Percentiles rank a stretch among this genome's conserved stretches.
Conservation (phyloP, 257 asterid genomes). For the Primulina eburnea region DNA sequence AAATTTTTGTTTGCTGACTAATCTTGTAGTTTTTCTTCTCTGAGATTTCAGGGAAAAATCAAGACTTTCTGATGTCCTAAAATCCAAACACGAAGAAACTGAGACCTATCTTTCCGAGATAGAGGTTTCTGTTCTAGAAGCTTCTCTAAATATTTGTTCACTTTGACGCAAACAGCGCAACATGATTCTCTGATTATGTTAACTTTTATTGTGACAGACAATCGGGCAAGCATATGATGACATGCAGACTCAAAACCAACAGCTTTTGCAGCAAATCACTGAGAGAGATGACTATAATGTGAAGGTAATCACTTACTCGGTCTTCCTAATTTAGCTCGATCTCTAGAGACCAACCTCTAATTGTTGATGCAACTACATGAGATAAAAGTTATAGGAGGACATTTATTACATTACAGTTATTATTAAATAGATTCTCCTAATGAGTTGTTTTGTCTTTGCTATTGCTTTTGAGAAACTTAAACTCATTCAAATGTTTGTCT, state of each 20-base stretch:
- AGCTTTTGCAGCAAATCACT: conserved; percentile 88
- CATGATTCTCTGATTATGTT: conserved; percentile 16
- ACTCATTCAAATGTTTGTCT: not conserved
- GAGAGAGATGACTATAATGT: conserved; percentile 95
- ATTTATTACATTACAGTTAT: not conserved
- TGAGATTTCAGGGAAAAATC: conserved; percentile 65
- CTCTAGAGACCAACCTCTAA: no score
- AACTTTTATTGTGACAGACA: conserved; percentile 53
- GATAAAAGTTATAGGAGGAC: not conserved
- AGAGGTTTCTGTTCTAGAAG: conserved; percentile 52
- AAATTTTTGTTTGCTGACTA: conserved; percentile 5
- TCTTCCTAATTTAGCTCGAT: no score
- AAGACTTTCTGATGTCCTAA: conserved; percentile 59
- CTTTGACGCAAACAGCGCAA: conserved; percentile 13
- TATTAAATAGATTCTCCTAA: not conserved
- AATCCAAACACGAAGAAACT: conserved; percentile 86
- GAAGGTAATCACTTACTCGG: conserved; percentile 44
- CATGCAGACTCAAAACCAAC: conserved; percentile 96
- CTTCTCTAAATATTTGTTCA: conserved; percentile 1
- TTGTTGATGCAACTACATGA: not conserved
- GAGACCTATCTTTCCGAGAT: conserved; percentile 95
- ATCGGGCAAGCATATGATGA: conserved; percentile 98
- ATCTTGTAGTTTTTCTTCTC: conserved; percentile 21
- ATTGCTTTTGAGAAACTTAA: not conserved
- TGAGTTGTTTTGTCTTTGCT: not conserved